Conservation (phyloP, 495 filamentous ascomycete species). For the Hypoxylon fuscum region DNA sequence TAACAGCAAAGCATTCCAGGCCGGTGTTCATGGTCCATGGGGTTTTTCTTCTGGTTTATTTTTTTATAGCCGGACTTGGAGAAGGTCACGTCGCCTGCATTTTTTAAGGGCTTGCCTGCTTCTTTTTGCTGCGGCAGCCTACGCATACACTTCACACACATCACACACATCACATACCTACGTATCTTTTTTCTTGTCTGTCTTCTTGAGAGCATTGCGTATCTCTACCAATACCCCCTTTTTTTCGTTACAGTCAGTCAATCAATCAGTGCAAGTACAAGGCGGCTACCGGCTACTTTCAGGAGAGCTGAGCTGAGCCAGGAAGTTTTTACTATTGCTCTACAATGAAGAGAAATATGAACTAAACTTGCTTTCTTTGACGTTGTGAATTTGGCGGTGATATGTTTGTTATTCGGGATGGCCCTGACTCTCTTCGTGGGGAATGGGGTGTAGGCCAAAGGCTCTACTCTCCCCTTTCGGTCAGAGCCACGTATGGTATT, state of each 20-base stretch:
- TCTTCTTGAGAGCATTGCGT: constrained; percentile 20
- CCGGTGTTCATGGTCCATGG: constrained; percentile 37
- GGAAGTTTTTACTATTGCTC: neutral
- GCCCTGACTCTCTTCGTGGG: too few relatives aligned
- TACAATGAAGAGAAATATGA: neutral
- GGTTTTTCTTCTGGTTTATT: too few relatives aligned
- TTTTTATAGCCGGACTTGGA: constrained; percentile 22
- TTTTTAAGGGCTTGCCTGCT: constrained; percentile 4
- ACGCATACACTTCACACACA: constrained; percentile 2
- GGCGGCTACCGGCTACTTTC: too few relatives aligned
- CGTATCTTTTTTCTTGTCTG: constrained; percentile 10
- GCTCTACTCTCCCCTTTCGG: too few relatives aligned
- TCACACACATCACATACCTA: constrained; percentile 5
- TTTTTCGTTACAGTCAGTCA: constrained; percentile 6
- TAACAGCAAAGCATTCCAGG: constrained; percentile 24
- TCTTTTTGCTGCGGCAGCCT: too few relatives aligned
- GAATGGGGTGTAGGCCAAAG: too few relatives aligned
- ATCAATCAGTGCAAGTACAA: too few relatives aligned
- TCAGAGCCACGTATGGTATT: too few relatives aligned
- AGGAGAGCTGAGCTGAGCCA: constrained; percentile 22
- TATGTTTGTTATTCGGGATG: too few relatives aligned
- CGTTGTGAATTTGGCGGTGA: neutral
- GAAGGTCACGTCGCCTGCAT: constrained; percentile 6
- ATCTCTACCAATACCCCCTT: constrained; percentile 16
- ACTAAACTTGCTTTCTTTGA: neutral